phyloP scores from a whole-genome alignment of 352 stramenopile genomes.

The Aphanomyces stellatus region DNA sequence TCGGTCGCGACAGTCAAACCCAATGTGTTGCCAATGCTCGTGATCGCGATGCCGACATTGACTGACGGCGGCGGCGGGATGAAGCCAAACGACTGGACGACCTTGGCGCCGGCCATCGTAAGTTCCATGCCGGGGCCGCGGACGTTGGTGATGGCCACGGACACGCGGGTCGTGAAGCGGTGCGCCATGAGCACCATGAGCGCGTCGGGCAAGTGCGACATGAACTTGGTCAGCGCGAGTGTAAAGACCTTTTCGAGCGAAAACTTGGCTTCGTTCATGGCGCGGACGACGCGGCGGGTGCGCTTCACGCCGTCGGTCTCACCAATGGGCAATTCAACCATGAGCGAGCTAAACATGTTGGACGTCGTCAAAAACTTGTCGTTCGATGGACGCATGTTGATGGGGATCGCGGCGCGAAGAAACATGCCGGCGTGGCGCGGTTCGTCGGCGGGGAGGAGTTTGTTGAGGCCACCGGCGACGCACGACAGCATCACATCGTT shows the following conservation, averaged over 20 bases:
- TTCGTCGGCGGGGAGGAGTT: constrained; percentile 37
- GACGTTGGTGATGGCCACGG: constrained; percentile 45
- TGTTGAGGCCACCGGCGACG: constrained; percentile 64
- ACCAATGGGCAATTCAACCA: constrained; percentile 65
- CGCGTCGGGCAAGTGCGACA: not conserved
- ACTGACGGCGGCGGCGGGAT: constrained; percentile 67
- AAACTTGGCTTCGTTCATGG: constrained; percentile 71
- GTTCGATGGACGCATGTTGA: constrained; percentile 66
- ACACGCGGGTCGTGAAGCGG: not conserved
- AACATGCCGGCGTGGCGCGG: constrained; percentile 30
- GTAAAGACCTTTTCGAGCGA: constrained; percentile 73
- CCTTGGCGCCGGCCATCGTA: constrained; percentile 38
- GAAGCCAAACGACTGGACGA: constrained; percentile 63
- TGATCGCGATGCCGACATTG: constrained; percentile 66
- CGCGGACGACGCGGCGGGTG: constrained; percentile 34
- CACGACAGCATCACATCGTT: constrained; percentile 79
- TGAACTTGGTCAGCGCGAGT: constrained; percentile 2
- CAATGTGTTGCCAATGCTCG: constrained; percentile 59
- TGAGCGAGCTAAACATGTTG: constrained; percentile 73
- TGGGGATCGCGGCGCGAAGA: constrained; percentile 60
- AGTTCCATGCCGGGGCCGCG: constrained; percentile 44
- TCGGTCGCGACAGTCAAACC: constrained; percentile 71
- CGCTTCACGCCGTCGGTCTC: constrained; percentile 37
- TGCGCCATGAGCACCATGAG: not conserved
- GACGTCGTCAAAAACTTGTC: constrained; percentile 31